Evolutionary conservation across 495 filamentous ascomycete species (phyloP).

Genomic region (Tuber aestivum): DNA sequence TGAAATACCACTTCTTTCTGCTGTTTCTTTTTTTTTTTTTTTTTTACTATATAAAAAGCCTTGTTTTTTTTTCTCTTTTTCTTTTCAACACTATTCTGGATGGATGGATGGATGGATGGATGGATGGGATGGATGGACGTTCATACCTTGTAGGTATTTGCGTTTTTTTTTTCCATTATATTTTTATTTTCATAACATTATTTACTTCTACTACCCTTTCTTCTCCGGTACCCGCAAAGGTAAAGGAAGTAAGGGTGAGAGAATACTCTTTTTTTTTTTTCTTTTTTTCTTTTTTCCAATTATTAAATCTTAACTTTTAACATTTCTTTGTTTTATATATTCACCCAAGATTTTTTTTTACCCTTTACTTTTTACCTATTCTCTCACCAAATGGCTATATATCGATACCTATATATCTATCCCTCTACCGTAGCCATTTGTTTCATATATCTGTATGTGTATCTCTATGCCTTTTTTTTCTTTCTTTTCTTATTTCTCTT

Average conservation of each 20-base stretch:
- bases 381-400: not conserved
- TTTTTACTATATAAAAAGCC: conserved; percentile 2
- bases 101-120: not conserved
- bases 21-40: not conserved
- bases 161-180: conserved; percentile 33
- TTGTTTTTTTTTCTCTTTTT: not conserved
- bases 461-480: not conserved
- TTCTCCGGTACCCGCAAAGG: not conserved
- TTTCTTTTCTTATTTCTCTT: too few species aligned
- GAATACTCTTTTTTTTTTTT: too few species aligned
- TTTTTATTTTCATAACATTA: conserved; percentile 36
- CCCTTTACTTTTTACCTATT: not conserved
- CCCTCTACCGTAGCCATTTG: not conserved
- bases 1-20: not conserved
- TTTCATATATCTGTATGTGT: not conserved
- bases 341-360: not conserved
- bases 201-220: conserved; percentile 27
- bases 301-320: conserved; percentile 33
- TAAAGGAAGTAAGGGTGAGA: not conserved
- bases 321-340: conserved; percentile 34
- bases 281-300: conserved; percentile 7
- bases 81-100: not conserved
- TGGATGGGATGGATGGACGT: not conserved
- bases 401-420: not conserved
- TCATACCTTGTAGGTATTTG: conserved; percentile 7